Percentiles rank a stretch among this genome's conserved stretches.
Conservation (phyloP, 371 early-diverging fungal species). For the Catenaria anguillulae region DNA sequence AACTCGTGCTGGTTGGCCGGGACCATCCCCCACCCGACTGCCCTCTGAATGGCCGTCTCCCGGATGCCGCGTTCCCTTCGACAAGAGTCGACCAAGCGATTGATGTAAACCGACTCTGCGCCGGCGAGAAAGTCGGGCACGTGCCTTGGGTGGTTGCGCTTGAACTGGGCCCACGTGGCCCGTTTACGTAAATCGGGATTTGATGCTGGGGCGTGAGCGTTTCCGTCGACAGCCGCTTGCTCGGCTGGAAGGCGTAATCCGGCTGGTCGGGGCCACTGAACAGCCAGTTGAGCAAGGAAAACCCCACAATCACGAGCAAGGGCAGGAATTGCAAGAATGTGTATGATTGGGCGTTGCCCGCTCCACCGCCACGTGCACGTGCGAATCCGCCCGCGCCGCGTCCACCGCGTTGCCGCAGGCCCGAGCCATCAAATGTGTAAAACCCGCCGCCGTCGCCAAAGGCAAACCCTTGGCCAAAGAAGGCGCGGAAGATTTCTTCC, state of each 20-base stretch:
- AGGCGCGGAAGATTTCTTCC: conserved; percentile 92
- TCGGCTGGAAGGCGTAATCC: neutral
- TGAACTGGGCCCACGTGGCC: neutral
- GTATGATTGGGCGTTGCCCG: neutral
- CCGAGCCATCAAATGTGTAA: too few relatives aligned
- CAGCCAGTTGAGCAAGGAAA: neutral
- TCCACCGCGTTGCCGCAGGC: too few relatives aligned
- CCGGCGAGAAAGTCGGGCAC: neutral
- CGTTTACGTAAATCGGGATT: neutral
- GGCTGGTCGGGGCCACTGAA: neutral
- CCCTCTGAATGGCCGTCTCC: neutral
- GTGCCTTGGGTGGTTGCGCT: neutral
- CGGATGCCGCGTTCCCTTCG: neutral
- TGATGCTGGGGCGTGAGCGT: neutral
- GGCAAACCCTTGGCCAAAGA: conserved; percentile 47
- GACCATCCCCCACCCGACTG: neutral
- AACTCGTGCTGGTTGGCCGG: neutral
- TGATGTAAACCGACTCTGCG: neutral
- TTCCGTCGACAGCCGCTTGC: too few relatives aligned
- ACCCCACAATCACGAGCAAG: neutral
- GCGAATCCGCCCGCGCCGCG: too few relatives aligned
- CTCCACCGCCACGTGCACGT: too few relatives aligned
- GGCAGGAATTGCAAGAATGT: neutral
- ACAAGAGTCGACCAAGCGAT: neutral
- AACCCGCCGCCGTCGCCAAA: neutral